These are phyloP conservation scores for Croton laevigatus DNA, from an alignment of 441 rosid species.

Conservation along the genomic window DNA sequence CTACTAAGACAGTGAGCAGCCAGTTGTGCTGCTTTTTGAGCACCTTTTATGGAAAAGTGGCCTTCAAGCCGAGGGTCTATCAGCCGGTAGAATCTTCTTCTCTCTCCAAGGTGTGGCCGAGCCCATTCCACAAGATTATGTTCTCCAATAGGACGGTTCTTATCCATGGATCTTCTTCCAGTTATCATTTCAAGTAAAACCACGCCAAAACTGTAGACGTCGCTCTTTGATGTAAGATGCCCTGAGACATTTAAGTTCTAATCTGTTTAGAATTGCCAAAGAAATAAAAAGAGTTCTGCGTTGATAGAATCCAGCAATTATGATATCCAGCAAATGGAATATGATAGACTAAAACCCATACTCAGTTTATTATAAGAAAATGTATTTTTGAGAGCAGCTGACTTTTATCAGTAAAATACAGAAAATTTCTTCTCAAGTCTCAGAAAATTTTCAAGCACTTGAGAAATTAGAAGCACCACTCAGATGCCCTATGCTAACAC, in stretches of 20 bases:
- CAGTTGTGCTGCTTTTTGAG: slow-evolving; percentile 78
- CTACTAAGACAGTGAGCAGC: slow-evolving; percentile 88
- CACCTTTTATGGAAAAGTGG: slow-evolving; percentile 84
- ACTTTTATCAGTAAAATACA: background rate
- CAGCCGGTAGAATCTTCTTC: slow-evolving; percentile 69
- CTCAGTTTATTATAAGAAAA: too few species aligned
- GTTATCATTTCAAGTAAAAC: slow-evolving; percentile 85
- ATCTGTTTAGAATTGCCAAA: slow-evolving; percentile 11
- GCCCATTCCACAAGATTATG: slow-evolving; percentile 97
- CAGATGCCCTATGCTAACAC: background rate
- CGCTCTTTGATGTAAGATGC: slow-evolving; percentile 91
- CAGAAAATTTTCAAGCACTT: background rate
- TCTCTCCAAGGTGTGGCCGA: slow-evolving; percentile 77
- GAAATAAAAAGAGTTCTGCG: background rate
- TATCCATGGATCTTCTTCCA: slow-evolving; percentile 92
- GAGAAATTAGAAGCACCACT: background rate
- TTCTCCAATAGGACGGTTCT: slow-evolving; percentile 81
- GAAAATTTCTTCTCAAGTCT: background rate
- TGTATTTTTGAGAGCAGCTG: too few species aligned
- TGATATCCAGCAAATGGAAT: too few species aligned
- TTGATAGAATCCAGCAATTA: too few species aligned
- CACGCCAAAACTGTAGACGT: slow-evolving; percentile 91
- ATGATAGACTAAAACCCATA: too few species aligned
- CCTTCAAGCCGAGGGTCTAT: slow-evolving; percentile 89
- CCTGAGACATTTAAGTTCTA: slow-evolving; percentile 41